Conservation (phyloP, 2,329 filamentous ascomycete genomes). For the Neofusicoccum parvum region DNA sequence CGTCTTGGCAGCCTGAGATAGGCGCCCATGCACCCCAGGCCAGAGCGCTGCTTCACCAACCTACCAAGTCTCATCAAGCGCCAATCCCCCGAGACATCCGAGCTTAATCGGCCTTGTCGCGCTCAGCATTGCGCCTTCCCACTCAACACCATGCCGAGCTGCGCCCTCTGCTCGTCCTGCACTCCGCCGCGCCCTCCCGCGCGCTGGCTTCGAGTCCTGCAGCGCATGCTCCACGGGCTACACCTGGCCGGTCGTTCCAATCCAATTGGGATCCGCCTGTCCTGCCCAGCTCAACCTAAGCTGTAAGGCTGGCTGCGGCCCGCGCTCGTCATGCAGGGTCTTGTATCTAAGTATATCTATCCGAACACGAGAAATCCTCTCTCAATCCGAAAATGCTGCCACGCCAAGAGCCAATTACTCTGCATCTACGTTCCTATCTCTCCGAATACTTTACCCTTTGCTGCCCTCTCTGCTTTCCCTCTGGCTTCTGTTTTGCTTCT, state of each 20-base stretch:
- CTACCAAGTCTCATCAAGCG: background rate
- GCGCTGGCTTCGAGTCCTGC: too few relatives aligned
- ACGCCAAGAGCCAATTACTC: background rate
- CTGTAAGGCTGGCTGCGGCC: background rate
- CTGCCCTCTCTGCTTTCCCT: too few relatives aligned
- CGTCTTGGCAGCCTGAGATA: background rate
- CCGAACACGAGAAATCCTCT: background rate
- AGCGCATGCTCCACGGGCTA: background rate
- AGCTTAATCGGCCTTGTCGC: background rate
- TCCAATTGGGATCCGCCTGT: too few relatives aligned
- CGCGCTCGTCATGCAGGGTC: background rate
- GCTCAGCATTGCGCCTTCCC: background rate
- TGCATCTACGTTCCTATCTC: background rate
- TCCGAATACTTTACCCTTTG: background rate
- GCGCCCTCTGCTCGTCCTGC: background rate
- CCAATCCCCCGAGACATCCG: background rate
- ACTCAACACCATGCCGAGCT: background rate
- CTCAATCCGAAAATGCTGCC: background rate
- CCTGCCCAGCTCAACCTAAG: background rate
- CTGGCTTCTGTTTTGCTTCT: background rate
- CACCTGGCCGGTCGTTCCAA: background rate
- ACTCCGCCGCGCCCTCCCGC: background rate
- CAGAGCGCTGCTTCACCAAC: too few relatives aligned
- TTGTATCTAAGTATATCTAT: slow-evolving; percentile 1
- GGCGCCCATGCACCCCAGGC: background rate